Evolutionary conservation across 176 grass and related monocot genomes (phyloP), one percentile per base, ranked within the genome.

Genomic region (Oryza coarctata): DNA sequence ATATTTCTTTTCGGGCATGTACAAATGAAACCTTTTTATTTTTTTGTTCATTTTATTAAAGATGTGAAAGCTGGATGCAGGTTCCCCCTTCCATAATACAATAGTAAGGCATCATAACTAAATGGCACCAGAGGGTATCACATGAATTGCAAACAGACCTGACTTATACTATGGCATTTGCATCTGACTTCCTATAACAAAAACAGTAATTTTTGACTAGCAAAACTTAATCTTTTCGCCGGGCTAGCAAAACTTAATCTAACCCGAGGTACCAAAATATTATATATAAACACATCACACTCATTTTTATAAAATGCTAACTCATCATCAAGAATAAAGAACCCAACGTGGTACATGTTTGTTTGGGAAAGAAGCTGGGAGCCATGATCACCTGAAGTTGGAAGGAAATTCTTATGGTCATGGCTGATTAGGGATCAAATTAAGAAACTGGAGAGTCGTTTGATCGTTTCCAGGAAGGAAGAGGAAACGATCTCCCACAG

Each of bases 361-460:
- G 55, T 60, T 60, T 60, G 10, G 3, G 7, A 3, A 60, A 60
- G 22, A n/a, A 60, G 20, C 55, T 60, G 20, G 18, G 52, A 23
- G 20, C 17, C 49, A 58, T 58, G 20, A 20, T 63, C 70, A 30
- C 87, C 70, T 11, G 70, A 60, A 18, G 44, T 45, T 20, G 67
- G 62, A 80, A 79, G 8, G 20, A 58, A 58, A 6, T 45, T 13
- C 12, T 44, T 3, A 13, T 47, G 71, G 64, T 50, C 68, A 74
- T 65, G 69, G 43, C 43, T 4, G 35, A 36, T 35, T 79, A 63
- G 62, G 81, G 62, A 62, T 62, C 75, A 80, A 10, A 71, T 71
- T 18, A 70, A 74, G 45, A 84, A 74, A 14, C 68, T 29, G n/a
- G 22, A 62, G 63, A 35, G 70, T 29, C 76, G 70, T 84, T 52